Evolutionary conservation across 805 yeast genomes (phyloP).

Genomic region (Cyberlindnera suaveolens): DNA sequence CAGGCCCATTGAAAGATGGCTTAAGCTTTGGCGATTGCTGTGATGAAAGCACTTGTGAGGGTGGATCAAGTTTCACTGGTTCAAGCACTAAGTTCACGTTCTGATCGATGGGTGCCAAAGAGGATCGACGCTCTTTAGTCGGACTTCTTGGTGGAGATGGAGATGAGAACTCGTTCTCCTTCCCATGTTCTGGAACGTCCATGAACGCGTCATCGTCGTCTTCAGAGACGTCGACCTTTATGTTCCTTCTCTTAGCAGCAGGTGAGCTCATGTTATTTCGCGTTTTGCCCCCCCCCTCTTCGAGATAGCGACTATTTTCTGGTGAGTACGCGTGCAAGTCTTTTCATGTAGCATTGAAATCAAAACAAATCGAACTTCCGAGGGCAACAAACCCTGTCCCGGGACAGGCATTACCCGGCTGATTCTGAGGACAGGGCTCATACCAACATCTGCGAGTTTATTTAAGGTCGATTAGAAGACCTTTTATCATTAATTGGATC

Average conservation of each 20-base stretch:
- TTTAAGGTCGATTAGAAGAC: too few species aligned
- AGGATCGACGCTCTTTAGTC: constrained; percentile 17
- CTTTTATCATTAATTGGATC: neutral
- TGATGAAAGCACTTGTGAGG: constrained; percentile 5
- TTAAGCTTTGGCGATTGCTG: constrained; percentile 29
- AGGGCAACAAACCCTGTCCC: neutral
- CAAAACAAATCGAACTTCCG: constrained; percentile 12
- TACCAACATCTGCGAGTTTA: neutral
- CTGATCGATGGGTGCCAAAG: constrained; percentile 19
- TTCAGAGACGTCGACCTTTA: constrained; percentile 8
- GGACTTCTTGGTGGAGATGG: constrained; percentile 18
- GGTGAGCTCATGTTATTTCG: constrained; percentile 20
- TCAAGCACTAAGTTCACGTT: constrained; percentile 12
- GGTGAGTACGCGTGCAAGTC: too few species aligned
- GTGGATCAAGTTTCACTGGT: constrained; percentile 16
- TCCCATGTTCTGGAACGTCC: constrained; percentile 10
- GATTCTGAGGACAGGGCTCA: neutral
- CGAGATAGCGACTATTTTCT: too few species aligned
- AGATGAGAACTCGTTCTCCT: constrained; percentile 17
- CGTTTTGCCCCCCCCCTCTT: too few species aligned
- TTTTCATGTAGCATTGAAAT: constrained; percentile 6
- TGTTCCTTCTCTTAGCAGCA: constrained; percentile 19
- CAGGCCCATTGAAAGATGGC: constrained; percentile 31
- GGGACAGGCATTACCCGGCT: constrained; percentile 2
- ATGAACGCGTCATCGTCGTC: constrained; percentile 13